Conservation (phyloP, 176 grass and related monocot species). For the Eragrostis nindensis region DNA sequence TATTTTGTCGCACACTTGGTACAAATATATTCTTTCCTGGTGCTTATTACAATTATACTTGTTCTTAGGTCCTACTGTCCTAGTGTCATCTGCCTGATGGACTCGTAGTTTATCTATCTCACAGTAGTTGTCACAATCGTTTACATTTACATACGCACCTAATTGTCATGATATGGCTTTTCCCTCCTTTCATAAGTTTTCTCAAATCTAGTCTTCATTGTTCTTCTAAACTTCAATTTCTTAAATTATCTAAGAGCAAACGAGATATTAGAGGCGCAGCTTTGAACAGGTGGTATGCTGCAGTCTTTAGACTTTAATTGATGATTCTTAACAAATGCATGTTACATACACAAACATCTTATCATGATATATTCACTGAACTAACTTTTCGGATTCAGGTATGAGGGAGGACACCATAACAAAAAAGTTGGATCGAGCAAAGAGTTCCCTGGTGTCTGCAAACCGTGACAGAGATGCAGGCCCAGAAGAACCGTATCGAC, state of each 20-base stretch:
- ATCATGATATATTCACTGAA: neutral
- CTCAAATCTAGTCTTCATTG: neutral
- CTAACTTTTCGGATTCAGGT: constrained; percentile 9
- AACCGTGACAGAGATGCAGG: constrained; percentile 23
- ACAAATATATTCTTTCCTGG: neutral
- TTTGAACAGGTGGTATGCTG: neutral
- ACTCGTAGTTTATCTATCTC: neutral
- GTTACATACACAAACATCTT: neutral
- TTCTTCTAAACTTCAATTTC: neutral
- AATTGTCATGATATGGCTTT: too few species aligned
- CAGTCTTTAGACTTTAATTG: neutral
- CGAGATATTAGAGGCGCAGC: too few species aligned
- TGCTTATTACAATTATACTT: neutral
- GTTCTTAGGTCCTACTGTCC: neutral
- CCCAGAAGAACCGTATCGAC: constrained; percentile 19
- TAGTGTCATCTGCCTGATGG: neutral
- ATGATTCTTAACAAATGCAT: neutral
- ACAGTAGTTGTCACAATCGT: neutral
- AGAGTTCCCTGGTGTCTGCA: constrained; percentile 31
- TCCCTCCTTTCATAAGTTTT: neutral
- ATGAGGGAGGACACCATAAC: neutral
- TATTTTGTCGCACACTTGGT: too few species aligned
- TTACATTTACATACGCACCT: neutral
- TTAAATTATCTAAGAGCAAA: too few species aligned
- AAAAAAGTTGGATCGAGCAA: constrained; percentile 20